phyloP scores from a whole-genome alignment of 352 stramenopile genomes.

The Blastocystis hominis region DNA sequence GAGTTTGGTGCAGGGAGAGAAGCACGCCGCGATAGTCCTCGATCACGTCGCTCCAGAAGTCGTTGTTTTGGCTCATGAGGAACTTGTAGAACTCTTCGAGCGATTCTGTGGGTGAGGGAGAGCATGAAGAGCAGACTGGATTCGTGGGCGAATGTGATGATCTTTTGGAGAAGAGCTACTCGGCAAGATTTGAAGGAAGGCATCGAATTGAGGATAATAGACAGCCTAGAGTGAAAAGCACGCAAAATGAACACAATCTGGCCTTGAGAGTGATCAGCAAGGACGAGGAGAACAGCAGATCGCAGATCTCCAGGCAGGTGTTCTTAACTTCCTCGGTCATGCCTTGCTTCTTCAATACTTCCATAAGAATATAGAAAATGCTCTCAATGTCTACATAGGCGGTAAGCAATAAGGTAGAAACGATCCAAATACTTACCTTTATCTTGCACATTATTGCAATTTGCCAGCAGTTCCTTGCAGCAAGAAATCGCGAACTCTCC shows the following conservation, averaged over 20 bases:
- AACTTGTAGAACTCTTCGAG: slow-evolving; percentile 44
- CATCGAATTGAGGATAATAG: slow-evolving; percentile 49
- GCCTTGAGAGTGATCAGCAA: not conserved
- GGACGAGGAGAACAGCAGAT: slow-evolving; percentile 15
- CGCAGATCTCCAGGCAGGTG: not conserved
- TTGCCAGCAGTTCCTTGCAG: not conserved
- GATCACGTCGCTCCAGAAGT: slow-evolving; percentile 10
- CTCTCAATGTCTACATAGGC: slow-evolving; percentile 35
- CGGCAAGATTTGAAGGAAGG: slow-evolving; percentile 36
- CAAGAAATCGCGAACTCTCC: slow-evolving; percentile 22
- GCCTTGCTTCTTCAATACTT: slow-evolving; percentile 8
- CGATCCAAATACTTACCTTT: not conserved
- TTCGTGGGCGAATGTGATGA: slow-evolving; percentile 42
- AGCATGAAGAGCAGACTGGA: not conserved
- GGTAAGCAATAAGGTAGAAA: not conserved
- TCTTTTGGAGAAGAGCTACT: slow-evolving; percentile 21
- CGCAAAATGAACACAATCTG: not conserved
- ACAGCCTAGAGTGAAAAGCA: not conserved
- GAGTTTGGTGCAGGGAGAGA: not conserved
- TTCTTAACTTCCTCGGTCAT: slow-evolving; percentile 18
- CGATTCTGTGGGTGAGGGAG: not conserved
- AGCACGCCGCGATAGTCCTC: slow-evolving; percentile 8
- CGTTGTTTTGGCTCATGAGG: slow-evolving; percentile 40
- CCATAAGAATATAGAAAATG: slow-evolving; percentile 49
- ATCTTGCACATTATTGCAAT: not conserved